phyloP scores from a whole-genome alignment of 495 filamentous ascomycete genomes.

The Xylaria longipes region DNA sequence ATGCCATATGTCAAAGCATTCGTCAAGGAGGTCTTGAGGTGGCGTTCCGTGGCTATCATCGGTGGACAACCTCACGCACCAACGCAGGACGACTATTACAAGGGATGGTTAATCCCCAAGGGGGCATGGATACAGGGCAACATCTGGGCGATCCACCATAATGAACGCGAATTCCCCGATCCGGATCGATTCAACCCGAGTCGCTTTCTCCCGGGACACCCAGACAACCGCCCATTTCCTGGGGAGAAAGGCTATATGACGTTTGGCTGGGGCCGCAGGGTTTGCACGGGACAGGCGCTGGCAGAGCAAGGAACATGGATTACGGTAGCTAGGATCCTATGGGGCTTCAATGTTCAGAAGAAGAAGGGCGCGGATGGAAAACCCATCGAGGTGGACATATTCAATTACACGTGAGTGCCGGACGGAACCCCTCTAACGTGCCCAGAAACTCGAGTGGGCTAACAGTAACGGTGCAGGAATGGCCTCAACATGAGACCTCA shows the following conservation, averaged over 20 bases:
- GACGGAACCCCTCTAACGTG: background rate
- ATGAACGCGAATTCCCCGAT: slow-evolving; percentile 67
- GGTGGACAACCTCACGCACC: slow-evolving; percentile 68
- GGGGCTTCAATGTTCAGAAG: slow-evolving; percentile 62
- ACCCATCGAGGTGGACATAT: slow-evolving; percentile 61
- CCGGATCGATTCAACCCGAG: slow-evolving; percentile 64
- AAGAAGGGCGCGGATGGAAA: slow-evolving; percentile 54
- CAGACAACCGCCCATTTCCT: slow-evolving; percentile 61
- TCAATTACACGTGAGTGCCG: slow-evolving; percentile 43
- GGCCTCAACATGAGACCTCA: slow-evolving; percentile 63
- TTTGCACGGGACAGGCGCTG: slow-evolving; percentile 64
- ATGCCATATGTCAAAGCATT: slow-evolving; percentile 67
- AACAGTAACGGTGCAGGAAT: slow-evolving; percentile 49
- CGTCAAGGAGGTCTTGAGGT: slow-evolving; percentile 69
- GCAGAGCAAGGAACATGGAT: slow-evolving; percentile 66
- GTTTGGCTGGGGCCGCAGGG: slow-evolving; percentile 66
- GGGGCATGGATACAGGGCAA: slow-evolving; percentile 67
- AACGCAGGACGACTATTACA: slow-evolving; percentile 65
- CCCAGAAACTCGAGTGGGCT: background rate
- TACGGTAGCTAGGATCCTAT: slow-evolving; percentile 59
- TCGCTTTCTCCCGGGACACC: slow-evolving; percentile 52
- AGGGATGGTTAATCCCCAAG: slow-evolving; percentile 59
- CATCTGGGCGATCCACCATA: slow-evolving; percentile 69
- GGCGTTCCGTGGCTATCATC: slow-evolving; percentile 67
- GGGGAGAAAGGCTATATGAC: slow-evolving; percentile 68